Evolutionary conservation across 257 asterid species (phyloP).

Genomic region (Nicotiana benthamiana): DNA sequence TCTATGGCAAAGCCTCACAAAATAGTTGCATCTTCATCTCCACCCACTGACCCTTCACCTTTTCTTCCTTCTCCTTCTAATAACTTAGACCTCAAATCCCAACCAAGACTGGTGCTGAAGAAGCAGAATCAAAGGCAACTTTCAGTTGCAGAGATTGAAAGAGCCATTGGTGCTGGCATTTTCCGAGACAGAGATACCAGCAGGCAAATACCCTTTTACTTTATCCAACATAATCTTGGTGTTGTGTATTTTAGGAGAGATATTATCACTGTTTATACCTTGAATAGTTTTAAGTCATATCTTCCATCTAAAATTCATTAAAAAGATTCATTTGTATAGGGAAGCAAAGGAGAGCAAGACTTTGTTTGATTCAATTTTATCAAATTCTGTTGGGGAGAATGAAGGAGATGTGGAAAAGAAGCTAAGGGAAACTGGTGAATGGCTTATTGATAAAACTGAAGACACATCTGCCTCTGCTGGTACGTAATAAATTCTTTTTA

Average conservation of each 20-base stretch:
- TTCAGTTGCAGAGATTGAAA: slow-evolving; percentile 59
- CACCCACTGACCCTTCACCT: slow-evolving; percentile 28
- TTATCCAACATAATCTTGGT: neutral
- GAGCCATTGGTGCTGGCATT: slow-evolving; percentile 73
- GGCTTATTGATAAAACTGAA: slow-evolving; percentile 47
- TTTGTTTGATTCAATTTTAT: slow-evolving; percentile 36
- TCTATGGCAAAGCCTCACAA: slow-evolving; percentile 25
- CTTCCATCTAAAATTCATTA: no score
- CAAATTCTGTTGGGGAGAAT: slow-evolving; percentile 35
- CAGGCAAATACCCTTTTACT: slow-evolving; percentile 28
- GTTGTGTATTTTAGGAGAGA: neutral
- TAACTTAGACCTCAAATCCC: slow-evolving; percentile 14
- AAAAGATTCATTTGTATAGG: slow-evolving; percentile 10
- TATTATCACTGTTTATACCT: no score
- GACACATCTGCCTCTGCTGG: slow-evolving; percentile 43
- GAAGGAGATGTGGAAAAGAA: slow-evolving; percentile 69
- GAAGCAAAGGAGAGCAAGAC: slow-evolving; percentile 27
- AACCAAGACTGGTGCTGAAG: slow-evolving; percentile 1
- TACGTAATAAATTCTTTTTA: slow-evolving; percentile 12
- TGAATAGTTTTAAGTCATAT: no score
- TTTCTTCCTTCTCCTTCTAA: neutral
- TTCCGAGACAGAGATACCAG: slow-evolving; percentile 44
- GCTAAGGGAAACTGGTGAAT: slow-evolving; percentile 70
- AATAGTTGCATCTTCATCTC: slow-evolving; percentile 27
- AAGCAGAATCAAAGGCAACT: slow-evolving; percentile 27